A percentile compares a stretch with the other conserved stretches of the same genome.
Evolutionary conservation across 139 green algal genomes (phyloP).

Genomic region (Coelastrella sp.): DNA sequence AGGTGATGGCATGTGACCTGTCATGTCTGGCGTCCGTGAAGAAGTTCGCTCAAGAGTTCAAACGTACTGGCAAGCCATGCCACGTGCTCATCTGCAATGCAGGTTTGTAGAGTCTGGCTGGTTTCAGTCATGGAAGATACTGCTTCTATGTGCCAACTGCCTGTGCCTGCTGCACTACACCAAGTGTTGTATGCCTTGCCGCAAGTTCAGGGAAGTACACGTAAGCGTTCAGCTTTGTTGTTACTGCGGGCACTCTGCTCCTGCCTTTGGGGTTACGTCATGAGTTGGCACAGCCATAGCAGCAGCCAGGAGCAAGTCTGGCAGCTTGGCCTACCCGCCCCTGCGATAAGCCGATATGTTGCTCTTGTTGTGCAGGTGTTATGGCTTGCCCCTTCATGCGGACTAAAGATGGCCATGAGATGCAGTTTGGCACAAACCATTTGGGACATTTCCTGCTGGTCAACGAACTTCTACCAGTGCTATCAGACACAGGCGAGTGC

Average conservation of each 20-base stretch:
- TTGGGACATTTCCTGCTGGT: conserved; percentile 37
- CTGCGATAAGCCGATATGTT: too few relatives aligned
- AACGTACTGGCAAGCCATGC: conserved; percentile 27
- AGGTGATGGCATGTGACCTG: conserved; percentile 50
- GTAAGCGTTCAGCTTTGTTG: too few relatives aligned
- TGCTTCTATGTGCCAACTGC: too few relatives aligned
- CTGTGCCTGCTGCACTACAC: too few relatives aligned
- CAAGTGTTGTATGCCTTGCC: too few relatives aligned
- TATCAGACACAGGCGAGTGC: not conserved
- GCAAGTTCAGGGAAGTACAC: too few relatives aligned
- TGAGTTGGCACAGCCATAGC: too few relatives aligned
- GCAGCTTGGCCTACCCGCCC: too few relatives aligned
- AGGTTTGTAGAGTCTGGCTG: not conserved
- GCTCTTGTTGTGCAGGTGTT: conserved; percentile 6
- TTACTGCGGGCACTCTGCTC: too few relatives aligned
- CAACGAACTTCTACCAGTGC: conserved; percentile 32
- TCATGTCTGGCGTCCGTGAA: conserved; percentile 49
- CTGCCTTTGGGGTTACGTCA: too few relatives aligned
- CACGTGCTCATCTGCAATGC: conserved; percentile 53
- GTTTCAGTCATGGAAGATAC: too few relatives aligned
- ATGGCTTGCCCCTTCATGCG: conserved; percentile 49
- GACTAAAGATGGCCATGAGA: conserved; percentile 43
- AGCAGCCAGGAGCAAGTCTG: too few relatives aligned
- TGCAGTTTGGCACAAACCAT: conserved; percentile 70
- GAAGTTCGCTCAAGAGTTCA: conserved; percentile 44